phyloP scores from a whole-genome alignment of 2,329 filamentous ascomycete species.

The Thielaviopsis euricoi region DNA sequence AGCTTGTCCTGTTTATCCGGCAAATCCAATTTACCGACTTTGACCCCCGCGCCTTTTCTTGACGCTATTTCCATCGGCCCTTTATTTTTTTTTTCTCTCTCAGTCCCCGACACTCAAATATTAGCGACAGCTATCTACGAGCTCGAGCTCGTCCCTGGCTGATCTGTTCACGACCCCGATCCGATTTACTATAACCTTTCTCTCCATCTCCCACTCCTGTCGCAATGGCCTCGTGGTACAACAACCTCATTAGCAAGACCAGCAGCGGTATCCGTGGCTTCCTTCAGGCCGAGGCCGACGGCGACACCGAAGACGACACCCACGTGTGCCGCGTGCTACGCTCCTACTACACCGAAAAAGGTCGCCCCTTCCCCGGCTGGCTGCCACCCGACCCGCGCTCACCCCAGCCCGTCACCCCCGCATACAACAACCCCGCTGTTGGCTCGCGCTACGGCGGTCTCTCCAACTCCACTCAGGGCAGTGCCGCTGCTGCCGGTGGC shows the following conservation, averaged over 20 bases:
- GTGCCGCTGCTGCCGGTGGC: conserved; percentile 16
- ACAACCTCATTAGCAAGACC: conserved; percentile 50
- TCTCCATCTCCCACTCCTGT: background rate
- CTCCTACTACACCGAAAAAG: conserved; percentile 83
- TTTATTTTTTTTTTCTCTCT: background rate
- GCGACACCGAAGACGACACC: conserved; percentile 74
- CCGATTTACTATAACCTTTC: background rate
- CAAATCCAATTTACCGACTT: background rate
- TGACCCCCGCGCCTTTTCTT: too few relatives aligned
- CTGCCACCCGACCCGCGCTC: conserved; percentile 75
- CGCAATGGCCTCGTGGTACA: conserved; percentile 67
- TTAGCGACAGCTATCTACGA: too few relatives aligned
- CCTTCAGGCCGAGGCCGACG: conserved; percentile 47
- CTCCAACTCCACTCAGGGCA: conserved; percentile 19
- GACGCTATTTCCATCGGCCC: too few relatives aligned
- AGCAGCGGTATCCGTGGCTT: conserved; percentile 55
- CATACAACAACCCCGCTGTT: conserved; percentile 35
- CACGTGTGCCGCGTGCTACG: conserved; percentile 88
- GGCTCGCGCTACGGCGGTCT: conserved; percentile 37
- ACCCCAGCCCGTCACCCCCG: conserved; percentile 34
- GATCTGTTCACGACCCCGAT: background rate
- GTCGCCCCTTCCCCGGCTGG: conserved; percentile 66
- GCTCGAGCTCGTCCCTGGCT: too few relatives aligned
- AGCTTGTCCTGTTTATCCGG: background rate
- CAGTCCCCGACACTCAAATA: too few relatives aligned